Conservation (phyloP, 1,139 yeast genomes). For the Ogataea hybrid region DNA sequence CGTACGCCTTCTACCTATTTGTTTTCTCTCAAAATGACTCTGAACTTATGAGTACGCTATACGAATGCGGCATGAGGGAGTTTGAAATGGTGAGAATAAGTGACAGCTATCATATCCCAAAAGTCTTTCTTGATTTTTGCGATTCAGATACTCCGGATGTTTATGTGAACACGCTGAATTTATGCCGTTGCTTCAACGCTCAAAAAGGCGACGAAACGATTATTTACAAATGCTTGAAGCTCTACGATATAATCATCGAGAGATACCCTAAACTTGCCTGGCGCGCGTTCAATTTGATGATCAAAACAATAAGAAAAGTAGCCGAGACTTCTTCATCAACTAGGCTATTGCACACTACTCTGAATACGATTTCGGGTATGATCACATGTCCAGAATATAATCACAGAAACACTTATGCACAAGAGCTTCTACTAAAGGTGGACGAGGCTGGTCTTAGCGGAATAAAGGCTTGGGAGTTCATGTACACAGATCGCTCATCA, state of each 20-base stretch:
- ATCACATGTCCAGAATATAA: slow-evolving; percentile 22
- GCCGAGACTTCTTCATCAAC: slow-evolving; percentile 23
- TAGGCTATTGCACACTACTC: slow-evolving; percentile 22
- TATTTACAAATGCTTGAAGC: slow-evolving; percentile 50
- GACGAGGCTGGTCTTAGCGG: slow-evolving; percentile 30
- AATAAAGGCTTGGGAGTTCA: slow-evolving; percentile 29
- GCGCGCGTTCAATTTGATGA: slow-evolving; percentile 19
- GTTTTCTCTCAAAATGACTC: slow-evolving; percentile 47
- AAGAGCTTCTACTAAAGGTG: slow-evolving; percentile 20
- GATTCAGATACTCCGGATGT: slow-evolving; percentile 42
- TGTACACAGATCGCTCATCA: slow-evolving; percentile 4
- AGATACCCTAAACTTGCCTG: slow-evolving; percentile 21
- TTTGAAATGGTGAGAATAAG: slow-evolving; percentile 34
- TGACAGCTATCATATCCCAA: slow-evolving; percentile 45
- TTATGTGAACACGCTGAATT: slow-evolving; percentile 48
- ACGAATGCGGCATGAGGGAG: slow-evolving; percentile 45
- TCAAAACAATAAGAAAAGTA: slow-evolving; percentile 22
- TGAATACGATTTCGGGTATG: slow-evolving; percentile 23
- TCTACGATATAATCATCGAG: slow-evolving; percentile 40
- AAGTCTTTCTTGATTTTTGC: slow-evolving; percentile 48
- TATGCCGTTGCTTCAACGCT: slow-evolving; percentile 50
- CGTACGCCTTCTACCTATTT: slow-evolving; percentile 57
- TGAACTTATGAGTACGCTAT: slow-evolving; percentile 45
- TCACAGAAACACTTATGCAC: slow-evolving; percentile 9
- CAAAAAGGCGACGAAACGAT: slow-evolving; percentile 51